Evolutionary conservation across 768 basidiomycete genomes (phyloP), one percentile per base, ranked within the genome.

Genomic region (Termitomyces heimii): DNA sequence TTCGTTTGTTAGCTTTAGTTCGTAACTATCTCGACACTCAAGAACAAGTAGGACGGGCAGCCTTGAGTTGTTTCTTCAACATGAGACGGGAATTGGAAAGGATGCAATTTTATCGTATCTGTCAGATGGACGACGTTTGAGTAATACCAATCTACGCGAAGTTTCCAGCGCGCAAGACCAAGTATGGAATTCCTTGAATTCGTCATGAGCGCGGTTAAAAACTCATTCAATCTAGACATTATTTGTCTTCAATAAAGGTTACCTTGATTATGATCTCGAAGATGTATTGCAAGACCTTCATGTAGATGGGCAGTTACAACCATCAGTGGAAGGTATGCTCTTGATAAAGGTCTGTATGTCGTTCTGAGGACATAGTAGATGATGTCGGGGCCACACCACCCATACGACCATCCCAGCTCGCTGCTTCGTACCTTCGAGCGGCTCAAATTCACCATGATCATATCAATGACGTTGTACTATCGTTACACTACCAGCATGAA

Each of bases 241-340:
- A 59, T 93, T 82, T 64, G 88, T 93, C 5, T 94, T 89, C 72
- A 93, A 92, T 72, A 91, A 90, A 65, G 75, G 81, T 64, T 89
- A 88, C 64, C 78, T 94, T 37, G 89, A 90, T 60, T 75, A 83
- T 44, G 83, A 87, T 50, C 55, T 88, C 29, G 81, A 85, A 2
- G 80, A 86, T 43, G 84, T 89, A 26, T 68, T 92, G 16, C 75
- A 70, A n/a, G 78, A 82, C 42, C 78, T 93, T n/a, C 77, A 71
- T 16, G 73, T 84, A 18, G 79, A 84, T 44, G 75, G 88, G 2
- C 76, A 78, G 18, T 64, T 89, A 24, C 86, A 90, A 61, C 83
- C 85, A n/a, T 77, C 81, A 18, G 80, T 89, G 59, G 87, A 90
- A 72, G 86, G 90, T 88, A 56, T 54, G 75, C 63, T n/a, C 28